These are phyloP conservation scores for Salix suchowensis DNA, from an alignment of 345 rosid species.

Conservation along the genomic window DNA sequence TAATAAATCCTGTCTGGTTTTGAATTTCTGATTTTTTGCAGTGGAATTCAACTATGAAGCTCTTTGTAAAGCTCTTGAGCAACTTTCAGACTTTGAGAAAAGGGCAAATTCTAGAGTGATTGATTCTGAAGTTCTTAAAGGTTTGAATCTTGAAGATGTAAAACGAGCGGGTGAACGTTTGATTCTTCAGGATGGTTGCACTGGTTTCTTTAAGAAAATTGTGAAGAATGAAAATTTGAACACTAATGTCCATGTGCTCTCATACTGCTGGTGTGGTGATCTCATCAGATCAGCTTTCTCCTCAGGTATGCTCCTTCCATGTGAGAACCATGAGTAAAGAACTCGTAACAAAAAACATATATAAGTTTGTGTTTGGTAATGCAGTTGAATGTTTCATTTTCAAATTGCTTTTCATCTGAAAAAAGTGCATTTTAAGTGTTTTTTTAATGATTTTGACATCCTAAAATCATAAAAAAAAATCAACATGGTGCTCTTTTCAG, in stretches of 20 bases:
- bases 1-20: background rate
- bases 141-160: constrained; percentile 79
- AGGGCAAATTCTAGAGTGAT: constrained; percentile 78
- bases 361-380: no score
- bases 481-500: no score
- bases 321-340: background rate
- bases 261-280: constrained; percentile 96
- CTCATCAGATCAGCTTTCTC: constrained; percentile 75
- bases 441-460: no score
- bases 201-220: constrained; percentile 59
- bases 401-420: no score
- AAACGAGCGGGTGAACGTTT: constrained; percentile 84
- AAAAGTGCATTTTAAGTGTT: no score
- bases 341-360: background rate
- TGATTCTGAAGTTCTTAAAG: constrained; percentile 80
- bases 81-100: constrained; percentile 75
- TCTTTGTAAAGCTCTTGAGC: constrained; percentile 60
- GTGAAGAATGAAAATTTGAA: constrained; percentile 46
- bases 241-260: constrained; percentile 64
- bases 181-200: constrained; percentile 91
- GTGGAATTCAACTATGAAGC: constrained; percentile 69
- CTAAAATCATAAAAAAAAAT: no score
- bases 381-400: no score
- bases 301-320: constrained; percentile 45
- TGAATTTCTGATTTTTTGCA: constrained; percentile 28